Conservation (phyloP, 2,329 filamentous ascomycete genomes). For the Penicillium sp. region DNA sequence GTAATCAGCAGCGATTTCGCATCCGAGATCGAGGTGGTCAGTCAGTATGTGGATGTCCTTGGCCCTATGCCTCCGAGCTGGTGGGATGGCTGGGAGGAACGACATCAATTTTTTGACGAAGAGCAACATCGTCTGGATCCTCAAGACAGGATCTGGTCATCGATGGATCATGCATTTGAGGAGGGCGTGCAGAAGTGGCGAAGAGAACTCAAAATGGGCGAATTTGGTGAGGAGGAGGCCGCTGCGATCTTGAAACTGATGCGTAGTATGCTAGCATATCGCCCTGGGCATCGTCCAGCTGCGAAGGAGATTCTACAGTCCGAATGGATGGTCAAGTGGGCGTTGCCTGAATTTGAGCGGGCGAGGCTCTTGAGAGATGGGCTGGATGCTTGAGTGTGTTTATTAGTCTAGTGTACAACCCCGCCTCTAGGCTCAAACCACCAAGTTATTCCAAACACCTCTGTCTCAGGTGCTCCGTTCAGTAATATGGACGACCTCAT, state of each 20-base stretch:
- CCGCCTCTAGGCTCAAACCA: too few relatives aligned
- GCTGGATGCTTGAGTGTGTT: too few relatives aligned
- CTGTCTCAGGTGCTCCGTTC: too few relatives aligned
- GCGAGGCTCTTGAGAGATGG: too few relatives aligned
- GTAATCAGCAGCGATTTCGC: conserved; percentile 12
- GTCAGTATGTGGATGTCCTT: conserved; percentile 22
- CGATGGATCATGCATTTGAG: too few relatives aligned
- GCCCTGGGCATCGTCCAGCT: conserved; percentile 22
- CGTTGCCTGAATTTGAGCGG: conserved; percentile 19
- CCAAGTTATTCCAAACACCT: too few relatives aligned
- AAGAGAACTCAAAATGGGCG: conserved; percentile 15
- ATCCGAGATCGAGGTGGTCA: conserved; percentile 17
- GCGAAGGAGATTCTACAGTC: conserved; percentile 23
- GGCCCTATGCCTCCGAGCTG: conserved; percentile 12
- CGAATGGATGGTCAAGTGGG: conserved; percentile 31
- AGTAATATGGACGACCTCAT: too few relatives aligned
- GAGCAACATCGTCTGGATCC: too few relatives aligned
- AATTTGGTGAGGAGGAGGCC: conserved; percentile 21
- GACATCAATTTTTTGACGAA: conserved; percentile 5
- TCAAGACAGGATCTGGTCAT: too few relatives aligned
- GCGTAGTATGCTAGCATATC: conserved; percentile 26
- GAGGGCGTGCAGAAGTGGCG: conserved; percentile 24
- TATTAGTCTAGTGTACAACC: too few relatives aligned
- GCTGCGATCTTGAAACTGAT: conserved; percentile 25
- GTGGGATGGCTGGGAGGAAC: conserved; percentile 1